Evolutionary conservation across 176 grass and related monocot genomes (phyloP), one percentile per base, ranked within the genome.

Genomic region (Microstegium vimineum): DNA sequence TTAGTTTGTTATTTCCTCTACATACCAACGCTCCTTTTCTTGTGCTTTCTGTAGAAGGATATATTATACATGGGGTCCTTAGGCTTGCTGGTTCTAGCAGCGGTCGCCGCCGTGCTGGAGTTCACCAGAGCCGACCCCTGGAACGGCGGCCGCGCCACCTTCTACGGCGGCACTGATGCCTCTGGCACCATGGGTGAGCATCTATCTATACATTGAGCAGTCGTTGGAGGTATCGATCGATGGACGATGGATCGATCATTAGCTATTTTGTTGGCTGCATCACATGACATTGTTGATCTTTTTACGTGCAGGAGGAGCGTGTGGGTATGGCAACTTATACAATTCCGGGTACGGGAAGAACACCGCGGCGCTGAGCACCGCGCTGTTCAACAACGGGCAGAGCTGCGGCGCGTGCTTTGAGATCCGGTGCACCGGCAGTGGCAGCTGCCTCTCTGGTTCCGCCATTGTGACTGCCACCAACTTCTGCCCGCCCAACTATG

Each of bases 381-480:
- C 81, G 20, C 43, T 92, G 23, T 92, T 84, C 71, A 81, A 89
- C 69, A 80, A 92, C 7, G 90, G 90, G 35, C 64, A 32, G 61
- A 82, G 78, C 80, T 90, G 91, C 15, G 91, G 91, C 13, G 83
- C 86, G 8, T 92, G 90, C 76, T 92, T 83, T 8, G 85, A 93
- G 91, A 33, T 93, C 78, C 82, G 65, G 35, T 93, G 91, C 82
- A 22, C 65, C 0, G 34, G 73, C 66, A 32, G 77, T 11, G 17
- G 59, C 0, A 87, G 78, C 82, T 93, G 91, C 82, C 70, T 60
- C 63, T 12, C 85, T 1, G 88, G 87, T 36, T 85, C 85, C 2
- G 71, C 40, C 17, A 0, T 82, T 0, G 82, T 93, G 23, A 90
- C 91, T 43, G 87, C 87, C 10, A 93, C 91, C 74, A 90, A 93